These are phyloP conservation scores for Stephania yunnanensis DNA, from an alignment of 164 flowering plant species.

Conservation along the genomic window DNA sequence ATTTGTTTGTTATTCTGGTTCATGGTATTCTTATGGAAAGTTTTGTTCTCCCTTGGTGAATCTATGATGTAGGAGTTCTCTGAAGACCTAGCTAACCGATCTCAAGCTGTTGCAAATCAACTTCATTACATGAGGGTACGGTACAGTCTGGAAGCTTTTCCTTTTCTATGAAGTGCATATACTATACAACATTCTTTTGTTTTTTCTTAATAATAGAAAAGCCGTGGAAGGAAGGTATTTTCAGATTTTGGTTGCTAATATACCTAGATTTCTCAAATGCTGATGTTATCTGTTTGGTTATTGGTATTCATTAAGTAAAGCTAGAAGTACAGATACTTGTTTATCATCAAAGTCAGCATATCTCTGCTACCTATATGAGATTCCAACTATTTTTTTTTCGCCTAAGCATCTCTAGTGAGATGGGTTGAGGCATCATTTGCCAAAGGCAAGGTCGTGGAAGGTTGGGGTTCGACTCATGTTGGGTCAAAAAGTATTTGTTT, in stretches of 20 bases:
- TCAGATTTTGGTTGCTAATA: not conserved
- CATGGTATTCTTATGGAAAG: not conserved
- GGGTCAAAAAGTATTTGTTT: no score
- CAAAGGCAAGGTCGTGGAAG: no score
- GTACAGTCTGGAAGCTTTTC: not conserved
- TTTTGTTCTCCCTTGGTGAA: constrained; percentile 3
- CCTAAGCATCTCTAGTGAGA: not conserved
- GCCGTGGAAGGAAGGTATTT: not conserved
- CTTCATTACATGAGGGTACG: constrained; percentile 57
- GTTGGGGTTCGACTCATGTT: no score
- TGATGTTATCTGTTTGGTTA: no score
- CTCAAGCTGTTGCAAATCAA: constrained; percentile 49
- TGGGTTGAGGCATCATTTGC: no score
- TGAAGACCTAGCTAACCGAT: constrained; percentile 67
- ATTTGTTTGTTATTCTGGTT: not conserved
- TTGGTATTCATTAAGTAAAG: no score
- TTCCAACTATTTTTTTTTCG: not conserved
- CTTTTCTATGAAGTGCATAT: not conserved
- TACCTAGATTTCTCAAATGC: not conserved
- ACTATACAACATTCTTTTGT: not conserved
- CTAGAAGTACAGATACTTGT: not conserved
- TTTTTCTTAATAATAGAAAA: not conserved
- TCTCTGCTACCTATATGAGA: no score
- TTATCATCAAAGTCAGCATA: not conserved
- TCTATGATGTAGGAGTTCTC: constrained; percentile 61